phyloP scores from a whole-genome alignment of 2,329 filamentous ascomycete species.

The Talaromyces sp. region DNA sequence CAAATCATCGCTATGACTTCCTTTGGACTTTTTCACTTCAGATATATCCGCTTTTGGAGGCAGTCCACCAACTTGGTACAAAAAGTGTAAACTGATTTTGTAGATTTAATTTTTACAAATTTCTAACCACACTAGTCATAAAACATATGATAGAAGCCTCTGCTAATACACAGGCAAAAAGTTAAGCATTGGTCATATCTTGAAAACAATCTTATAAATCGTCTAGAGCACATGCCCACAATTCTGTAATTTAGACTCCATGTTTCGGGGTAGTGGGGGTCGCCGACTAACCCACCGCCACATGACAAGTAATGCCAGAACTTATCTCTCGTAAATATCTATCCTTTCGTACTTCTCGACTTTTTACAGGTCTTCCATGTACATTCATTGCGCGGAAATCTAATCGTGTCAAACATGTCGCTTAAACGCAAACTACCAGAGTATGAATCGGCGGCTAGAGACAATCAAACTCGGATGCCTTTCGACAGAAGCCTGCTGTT shows the following conservation, averaged over 20 bases:
- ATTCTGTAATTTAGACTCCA: background rate
- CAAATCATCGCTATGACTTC: too few relatives aligned
- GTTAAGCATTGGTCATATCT: background rate
- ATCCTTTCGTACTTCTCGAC: background rate
- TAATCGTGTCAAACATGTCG: background rate
- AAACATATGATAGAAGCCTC: background rate
- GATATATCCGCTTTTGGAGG: too few relatives aligned
- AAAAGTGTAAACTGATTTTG: too few relatives aligned
- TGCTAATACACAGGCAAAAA: background rate
- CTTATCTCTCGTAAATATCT: background rate
- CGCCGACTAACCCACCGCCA: background rate
- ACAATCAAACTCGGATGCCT: background rate
- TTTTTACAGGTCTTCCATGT: background rate
- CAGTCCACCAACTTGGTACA: too few relatives aligned
- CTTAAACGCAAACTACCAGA: constrained; percentile 12
- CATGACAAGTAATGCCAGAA: background rate
- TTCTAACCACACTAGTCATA: background rate
- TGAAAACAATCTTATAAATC: background rate
- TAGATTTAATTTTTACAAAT: background rate
- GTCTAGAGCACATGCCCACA: background rate
- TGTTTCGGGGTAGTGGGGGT: background rate
- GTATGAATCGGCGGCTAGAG: background rate
- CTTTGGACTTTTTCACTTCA: too few relatives aligned
- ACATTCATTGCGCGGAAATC: too few relatives aligned
- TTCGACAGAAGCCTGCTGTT: background rate